These are phyloP conservation scores for Astrocystis sublimbata DNA, from an alignment of 495 filamentous ascomycete species.

Conservation along the genomic window DNA sequence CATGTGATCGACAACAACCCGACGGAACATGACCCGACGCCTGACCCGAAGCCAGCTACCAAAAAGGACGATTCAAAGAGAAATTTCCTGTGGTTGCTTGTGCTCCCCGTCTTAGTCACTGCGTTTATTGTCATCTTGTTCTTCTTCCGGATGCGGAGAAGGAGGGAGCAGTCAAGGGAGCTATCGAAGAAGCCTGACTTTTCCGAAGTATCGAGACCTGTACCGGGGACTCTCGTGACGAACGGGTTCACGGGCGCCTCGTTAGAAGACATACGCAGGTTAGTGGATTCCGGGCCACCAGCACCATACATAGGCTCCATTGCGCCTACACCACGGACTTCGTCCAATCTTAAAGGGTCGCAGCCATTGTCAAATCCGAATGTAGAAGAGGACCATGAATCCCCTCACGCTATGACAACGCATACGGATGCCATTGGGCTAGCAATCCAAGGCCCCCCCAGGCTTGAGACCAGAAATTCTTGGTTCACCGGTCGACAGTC, in stretches of 20 bases:
- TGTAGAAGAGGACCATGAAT: conserved; percentile 12
- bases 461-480: conserved; percentile 20
- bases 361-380: conserved; percentile 12
- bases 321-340: neutral
- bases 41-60: conserved; percentile 17
- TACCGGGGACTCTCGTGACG: conserved; percentile 40
- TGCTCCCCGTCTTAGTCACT: conserved; percentile 28
- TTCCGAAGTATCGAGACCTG: conserved; percentile 43
- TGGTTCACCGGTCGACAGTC: conserved; percentile 14
- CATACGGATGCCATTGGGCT: conserved; percentile 18
- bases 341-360: conserved; percentile 18
- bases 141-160: conserved; percentile 26
- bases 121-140: conserved; percentile 20
- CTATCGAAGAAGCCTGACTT: conserved; percentile 23
- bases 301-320: neutral
- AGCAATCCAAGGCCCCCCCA: conserved; percentile 21
- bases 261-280: conserved; percentile 21
- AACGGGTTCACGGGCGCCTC: conserved; percentile 19
- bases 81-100: conserved; percentile 30
- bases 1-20: conserved; percentile 41
- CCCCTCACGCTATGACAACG: conserved; percentile 28
- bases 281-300: conserved; percentile 24
- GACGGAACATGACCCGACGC: conserved; percentile 11
- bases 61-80: conserved; percentile 14
- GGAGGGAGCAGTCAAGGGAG: conserved; percentile 25